phyloP scores from a whole-genome alignment of 2,329 filamentous ascomycete species.

The Penicillium oxalicum region DNA sequence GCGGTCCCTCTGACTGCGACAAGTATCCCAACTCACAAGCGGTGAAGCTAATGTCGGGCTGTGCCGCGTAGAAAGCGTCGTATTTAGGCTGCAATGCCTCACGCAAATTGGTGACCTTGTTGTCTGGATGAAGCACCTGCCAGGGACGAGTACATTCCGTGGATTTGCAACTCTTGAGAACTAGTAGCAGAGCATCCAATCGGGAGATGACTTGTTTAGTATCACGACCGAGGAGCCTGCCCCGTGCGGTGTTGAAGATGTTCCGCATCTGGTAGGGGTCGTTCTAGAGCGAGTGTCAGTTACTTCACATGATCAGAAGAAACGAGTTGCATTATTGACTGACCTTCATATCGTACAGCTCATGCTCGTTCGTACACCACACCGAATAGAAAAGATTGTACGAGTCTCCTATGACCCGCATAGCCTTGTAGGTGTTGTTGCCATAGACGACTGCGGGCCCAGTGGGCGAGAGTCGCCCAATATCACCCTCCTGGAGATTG shows the following conservation, averaged over 20 bases:
- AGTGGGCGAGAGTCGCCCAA: constrained; percentile 18
- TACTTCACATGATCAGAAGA: background rate
- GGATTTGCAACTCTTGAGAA: constrained; percentile 57
- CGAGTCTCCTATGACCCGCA: constrained; percentile 48
- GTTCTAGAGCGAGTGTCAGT: constrained; percentile 28
- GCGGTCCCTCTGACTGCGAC: constrained; percentile 49
- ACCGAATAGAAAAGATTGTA: constrained; percentile 62
- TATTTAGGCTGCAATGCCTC: constrained; percentile 47
- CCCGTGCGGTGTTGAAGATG: constrained; percentile 16
- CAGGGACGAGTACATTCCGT: constrained; percentile 52
- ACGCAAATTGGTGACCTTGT: constrained; percentile 46
- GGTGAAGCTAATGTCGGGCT: constrained; percentile 48
- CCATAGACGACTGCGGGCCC: constrained; percentile 15
- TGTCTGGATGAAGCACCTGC: constrained; percentile 51
- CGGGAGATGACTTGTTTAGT: constrained; percentile 42
- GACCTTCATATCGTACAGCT: constrained; percentile 59
- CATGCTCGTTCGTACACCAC: constrained; percentile 63
- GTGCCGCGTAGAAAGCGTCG: constrained; percentile 50
- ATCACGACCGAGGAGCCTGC: constrained; percentile 17
- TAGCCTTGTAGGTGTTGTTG: constrained; percentile 57
- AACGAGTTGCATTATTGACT: background rate
- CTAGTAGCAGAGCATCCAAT: constrained; percentile 54
- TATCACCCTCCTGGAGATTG: constrained; percentile 25
- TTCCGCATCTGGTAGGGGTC: constrained; percentile 52
- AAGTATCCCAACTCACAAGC: constrained; percentile 55